phyloP scores from a whole-genome alignment of 1,139 yeast genomes.

The Candida freyschussii region DNA sequence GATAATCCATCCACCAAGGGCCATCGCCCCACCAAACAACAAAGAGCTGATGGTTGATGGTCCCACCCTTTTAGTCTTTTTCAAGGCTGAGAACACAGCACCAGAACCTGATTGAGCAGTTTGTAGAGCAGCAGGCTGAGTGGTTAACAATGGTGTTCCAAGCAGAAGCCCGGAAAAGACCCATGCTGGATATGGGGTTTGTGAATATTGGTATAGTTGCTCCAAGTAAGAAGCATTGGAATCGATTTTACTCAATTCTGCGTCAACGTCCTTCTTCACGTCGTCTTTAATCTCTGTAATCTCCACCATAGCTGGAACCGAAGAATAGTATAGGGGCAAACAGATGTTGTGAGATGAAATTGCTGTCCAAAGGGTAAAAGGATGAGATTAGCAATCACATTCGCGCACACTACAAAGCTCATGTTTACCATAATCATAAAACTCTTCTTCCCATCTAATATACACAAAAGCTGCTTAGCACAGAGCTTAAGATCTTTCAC shows the following conservation, averaged over 20 bases:
- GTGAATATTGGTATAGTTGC: slow-evolving; percentile 31
- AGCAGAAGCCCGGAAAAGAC: slow-evolving; percentile 38
- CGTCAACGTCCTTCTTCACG: slow-evolving; percentile 8
- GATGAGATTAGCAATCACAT: not conserved
- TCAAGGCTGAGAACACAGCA: slow-evolving; percentile 2
- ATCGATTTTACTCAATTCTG: slow-evolving; percentile 8
- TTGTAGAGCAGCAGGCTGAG: slow-evolving; percentile 17
- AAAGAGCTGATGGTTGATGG: slow-evolving; percentile 44
- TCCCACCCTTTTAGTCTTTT: slow-evolving; percentile 26
- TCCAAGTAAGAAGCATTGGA: slow-evolving; percentile 18
- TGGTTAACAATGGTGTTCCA: slow-evolving; percentile 39
- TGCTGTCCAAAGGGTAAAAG: too few relatives aligned
- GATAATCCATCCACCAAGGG: slow-evolving; percentile 77
- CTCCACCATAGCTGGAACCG: slow-evolving; percentile 15
- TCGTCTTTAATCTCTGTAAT: slow-evolving; percentile 22
- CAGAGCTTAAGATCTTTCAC: slow-evolving; percentile 68
- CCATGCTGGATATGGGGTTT: slow-evolving; percentile 54
- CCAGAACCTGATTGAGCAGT: slow-evolving; percentile 5
- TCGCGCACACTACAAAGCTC: too few relatives aligned
- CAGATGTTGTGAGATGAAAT: not conserved
- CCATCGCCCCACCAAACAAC: slow-evolving; percentile 66
- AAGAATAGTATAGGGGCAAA: not conserved
- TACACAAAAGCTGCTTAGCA: slow-evolving; percentile 1
- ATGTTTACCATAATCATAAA: slow-evolving; percentile 1
- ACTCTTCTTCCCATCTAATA: slow-evolving; percentile 6